Conservation (phyloP, 192 early-diverging fungal genomes). For the Rhizoclosmatium sp. region DNA sequence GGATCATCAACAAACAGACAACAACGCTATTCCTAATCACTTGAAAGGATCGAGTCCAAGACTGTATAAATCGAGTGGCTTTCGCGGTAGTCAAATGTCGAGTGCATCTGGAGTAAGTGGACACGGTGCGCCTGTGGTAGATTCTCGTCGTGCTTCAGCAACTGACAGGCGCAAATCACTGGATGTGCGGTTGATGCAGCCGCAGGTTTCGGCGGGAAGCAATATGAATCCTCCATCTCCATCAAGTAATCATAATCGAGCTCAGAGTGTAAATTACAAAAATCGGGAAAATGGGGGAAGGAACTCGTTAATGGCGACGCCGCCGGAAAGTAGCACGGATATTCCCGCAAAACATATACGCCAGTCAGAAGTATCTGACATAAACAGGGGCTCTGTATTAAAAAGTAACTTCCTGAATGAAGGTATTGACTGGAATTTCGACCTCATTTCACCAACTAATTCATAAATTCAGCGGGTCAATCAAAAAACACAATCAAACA, state of each 20-base stretch:
- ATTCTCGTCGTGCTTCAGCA: not conserved
- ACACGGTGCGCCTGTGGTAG: too few species aligned
- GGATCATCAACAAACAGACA: too few species aligned
- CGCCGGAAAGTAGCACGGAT: slow-evolving; percentile 26
- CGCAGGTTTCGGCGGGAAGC: slow-evolving; percentile 5
- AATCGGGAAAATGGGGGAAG: slow-evolving; percentile 20
- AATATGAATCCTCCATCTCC: not conserved
- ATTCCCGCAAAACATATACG: slow-evolving; percentile 13
- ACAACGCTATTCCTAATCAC: too few species aligned
- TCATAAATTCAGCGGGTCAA: slow-evolving; percentile 14
- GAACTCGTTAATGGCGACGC: slow-evolving; percentile 28
- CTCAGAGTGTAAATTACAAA: slow-evolving; percentile 17
- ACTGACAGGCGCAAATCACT: slow-evolving; percentile 17
- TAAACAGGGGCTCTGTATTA: slow-evolving; percentile 17
- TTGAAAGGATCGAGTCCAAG: too few species aligned
- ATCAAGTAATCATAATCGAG: not conserved
- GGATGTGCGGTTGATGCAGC: slow-evolving; percentile 25
- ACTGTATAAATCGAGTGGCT: too few species aligned
- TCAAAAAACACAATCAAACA: slow-evolving; percentile 28
- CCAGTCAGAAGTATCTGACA: slow-evolving; percentile 21
- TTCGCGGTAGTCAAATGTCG: too few species aligned
- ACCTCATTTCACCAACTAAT: not conserved
- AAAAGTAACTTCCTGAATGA: slow-evolving; percentile 2
- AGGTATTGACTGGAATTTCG: slow-evolving; percentile 3
- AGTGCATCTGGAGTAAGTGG: too few species aligned